Conservation (phyloP, 805 yeast species). For the Blastobotrys americana region DNA sequence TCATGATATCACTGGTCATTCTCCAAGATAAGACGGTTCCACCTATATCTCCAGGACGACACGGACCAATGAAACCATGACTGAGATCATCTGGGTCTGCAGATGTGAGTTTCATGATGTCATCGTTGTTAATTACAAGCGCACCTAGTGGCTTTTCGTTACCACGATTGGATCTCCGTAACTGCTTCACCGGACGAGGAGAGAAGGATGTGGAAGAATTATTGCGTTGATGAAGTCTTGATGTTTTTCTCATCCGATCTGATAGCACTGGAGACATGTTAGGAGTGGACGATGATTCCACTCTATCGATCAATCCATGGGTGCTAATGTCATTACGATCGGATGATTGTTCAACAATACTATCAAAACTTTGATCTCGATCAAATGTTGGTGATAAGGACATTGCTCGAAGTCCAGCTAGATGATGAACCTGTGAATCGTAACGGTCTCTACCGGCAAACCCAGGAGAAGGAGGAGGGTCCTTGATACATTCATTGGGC, state of each 20-base stretch:
- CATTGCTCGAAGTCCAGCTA: neutral
- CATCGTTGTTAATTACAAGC: constrained; percentile 7
- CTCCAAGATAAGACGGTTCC: constrained; percentile 22
- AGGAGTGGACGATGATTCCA: neutral
- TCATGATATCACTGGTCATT: constrained; percentile 20
- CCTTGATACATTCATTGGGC: neutral
- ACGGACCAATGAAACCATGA: constrained; percentile 12
- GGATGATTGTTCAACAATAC: neutral
- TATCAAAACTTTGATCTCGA: neutral
- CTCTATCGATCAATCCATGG: neutral
- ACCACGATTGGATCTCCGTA: neutral
- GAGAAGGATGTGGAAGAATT: neutral
- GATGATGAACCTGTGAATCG: neutral
- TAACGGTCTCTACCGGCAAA: neutral
- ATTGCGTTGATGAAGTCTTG: neutral
- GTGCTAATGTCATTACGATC: neutral
- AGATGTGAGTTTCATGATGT: constrained; percentile 1
- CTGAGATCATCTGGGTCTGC: neutral
- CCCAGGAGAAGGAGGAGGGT: neutral
- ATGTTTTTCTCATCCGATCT: neutral
- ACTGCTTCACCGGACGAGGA: neutral
- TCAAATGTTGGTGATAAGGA: neutral
- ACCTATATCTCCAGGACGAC: constrained; percentile 18
- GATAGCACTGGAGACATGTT: neutral
- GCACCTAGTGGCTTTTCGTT: neutral